A percentile compares a stretch with the other conserved stretches of the same genome.
These are phyloP conservation scores for Lentinula boryana DNA, from an alignment of 768 basidiomycete species.

Conservation along the genomic window DNA sequence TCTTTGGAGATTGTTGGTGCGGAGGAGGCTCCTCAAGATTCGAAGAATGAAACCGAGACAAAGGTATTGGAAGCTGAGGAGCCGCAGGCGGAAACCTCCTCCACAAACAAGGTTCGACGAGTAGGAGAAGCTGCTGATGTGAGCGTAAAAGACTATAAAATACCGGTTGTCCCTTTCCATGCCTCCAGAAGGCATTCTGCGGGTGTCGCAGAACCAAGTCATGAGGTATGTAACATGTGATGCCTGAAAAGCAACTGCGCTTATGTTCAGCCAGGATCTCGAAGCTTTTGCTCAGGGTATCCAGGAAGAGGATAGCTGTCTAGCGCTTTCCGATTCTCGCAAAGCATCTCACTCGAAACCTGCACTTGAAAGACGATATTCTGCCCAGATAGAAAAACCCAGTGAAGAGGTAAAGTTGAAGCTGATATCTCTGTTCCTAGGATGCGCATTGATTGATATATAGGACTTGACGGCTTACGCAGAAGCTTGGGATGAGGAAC, in stretches of 20 bases:
- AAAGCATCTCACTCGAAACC: background rate
- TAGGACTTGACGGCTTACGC: slow-evolving; percentile 4
- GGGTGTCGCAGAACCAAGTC: background rate
- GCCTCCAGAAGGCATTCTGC: background rate
- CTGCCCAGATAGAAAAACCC: background rate
- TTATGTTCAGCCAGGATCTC: background rate
- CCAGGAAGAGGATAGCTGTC: background rate
- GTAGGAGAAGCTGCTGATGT: background rate
- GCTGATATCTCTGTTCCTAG: background rate
- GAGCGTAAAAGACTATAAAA: background rate
- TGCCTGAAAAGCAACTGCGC: background rate
- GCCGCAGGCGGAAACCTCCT: background rate
- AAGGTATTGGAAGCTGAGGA: background rate
- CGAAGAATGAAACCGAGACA: background rate
- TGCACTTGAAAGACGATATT: background rate
- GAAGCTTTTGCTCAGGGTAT: background rate
- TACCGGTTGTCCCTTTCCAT: background rate
- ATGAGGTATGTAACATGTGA: background rate
- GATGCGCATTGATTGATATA: background rate
- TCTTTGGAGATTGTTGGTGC: background rate
- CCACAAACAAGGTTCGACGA: background rate
- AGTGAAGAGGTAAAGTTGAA: background rate
- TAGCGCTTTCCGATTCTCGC: background rate
- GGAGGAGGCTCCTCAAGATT: background rate
- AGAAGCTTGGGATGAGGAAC: slow-evolving; percentile 3